Evolutionary conservation across 2,329 filamentous ascomycete genomes (phyloP).

Genomic region (Immersiporthe knoxdaviesiana): DNA sequence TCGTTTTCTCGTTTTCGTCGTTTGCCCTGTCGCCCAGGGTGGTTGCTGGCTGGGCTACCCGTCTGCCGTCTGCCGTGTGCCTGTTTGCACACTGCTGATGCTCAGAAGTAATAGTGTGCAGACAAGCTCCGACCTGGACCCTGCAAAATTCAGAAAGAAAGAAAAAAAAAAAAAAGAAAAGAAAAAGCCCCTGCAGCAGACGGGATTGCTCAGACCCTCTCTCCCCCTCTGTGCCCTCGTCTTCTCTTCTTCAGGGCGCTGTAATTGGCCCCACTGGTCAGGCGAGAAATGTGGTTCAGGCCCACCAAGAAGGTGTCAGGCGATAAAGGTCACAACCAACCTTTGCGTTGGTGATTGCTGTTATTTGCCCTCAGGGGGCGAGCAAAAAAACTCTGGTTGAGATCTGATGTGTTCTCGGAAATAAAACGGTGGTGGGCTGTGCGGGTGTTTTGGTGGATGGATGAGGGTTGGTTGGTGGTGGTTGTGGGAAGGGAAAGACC

Average conservation of each 20-base stretch:
- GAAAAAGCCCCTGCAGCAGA: not conserved
- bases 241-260: not conserved
- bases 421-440: not conserved
- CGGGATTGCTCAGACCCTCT: not conserved
- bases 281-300: slow-evolving; percentile 13
- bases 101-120: not conserved
- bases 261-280: slow-evolving; percentile 1
- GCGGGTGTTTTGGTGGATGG: not conserved
- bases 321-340: not conserved
- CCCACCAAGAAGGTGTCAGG: slow-evolving; percentile 1
- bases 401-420: not conserved
- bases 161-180: too few species aligned
- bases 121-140: not conserved
- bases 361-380: not conserved
- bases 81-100: not conserved
- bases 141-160: too few species aligned
- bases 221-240: not conserved
- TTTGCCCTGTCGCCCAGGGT: not conserved
- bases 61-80: not conserved
- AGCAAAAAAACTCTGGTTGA: not conserved
- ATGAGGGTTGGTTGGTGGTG: not conserved
- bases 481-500: not conserved
- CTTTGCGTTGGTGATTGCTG: not conserved
- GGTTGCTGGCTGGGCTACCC: not conserved
- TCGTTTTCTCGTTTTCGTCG: not conserved